Evolutionary conservation across 805 yeast genomes (phyloP), one percentile per base, ranked within the genome.

Genomic region (Maudiozyma pseudohumilis): DNA sequence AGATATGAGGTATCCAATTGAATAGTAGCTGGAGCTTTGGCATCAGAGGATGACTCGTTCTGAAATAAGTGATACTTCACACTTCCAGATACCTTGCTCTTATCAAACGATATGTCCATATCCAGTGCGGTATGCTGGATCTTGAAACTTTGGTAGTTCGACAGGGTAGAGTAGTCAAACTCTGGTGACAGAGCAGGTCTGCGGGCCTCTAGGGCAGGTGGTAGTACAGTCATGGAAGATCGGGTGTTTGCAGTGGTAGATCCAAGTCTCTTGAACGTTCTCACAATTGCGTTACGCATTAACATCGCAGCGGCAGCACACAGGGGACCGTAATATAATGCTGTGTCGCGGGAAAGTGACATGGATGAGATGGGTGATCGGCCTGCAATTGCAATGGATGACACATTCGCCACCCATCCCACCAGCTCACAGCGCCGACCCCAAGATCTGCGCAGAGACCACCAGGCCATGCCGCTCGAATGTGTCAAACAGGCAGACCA

Each of bases 151-250:
- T 49, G 46, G 57, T 84, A 87, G 56, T 80, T 82, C 29, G 95
- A 85, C 33, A 77, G 65, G 3, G 96, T 83, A 2, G 94, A 80
- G 18, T 81, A 80, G 57, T 87, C 95, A 9, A 53, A 40, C 47
- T 77, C 84, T 3, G 85, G 68, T 4, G 56, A 45, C 6, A 39
- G 32, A 9, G 32, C 15, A 4, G 67, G 68, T 49, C 66, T 56
- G 31, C 34, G 36, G 4, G 40, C 32, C 27, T 48, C 50, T 15
- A 62, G 34, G 22, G 55, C 44, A 2, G 55, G 44, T 18, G 67
- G 61, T 12, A 60, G 36, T n/a, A n/a, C n/a, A 33, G 29, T 35
- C 12, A 39, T 31, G 12, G n/a, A 19, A n/a, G n/a, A n/a, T n/a
- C n/a, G n/a, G 3, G 22, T 29, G 6, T 10, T 18, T 6, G 7